Base-by-base conservation (phyloP, 2,329 filamentous ascomycete genomes). In the Bipolaris victoriae region DNA sequence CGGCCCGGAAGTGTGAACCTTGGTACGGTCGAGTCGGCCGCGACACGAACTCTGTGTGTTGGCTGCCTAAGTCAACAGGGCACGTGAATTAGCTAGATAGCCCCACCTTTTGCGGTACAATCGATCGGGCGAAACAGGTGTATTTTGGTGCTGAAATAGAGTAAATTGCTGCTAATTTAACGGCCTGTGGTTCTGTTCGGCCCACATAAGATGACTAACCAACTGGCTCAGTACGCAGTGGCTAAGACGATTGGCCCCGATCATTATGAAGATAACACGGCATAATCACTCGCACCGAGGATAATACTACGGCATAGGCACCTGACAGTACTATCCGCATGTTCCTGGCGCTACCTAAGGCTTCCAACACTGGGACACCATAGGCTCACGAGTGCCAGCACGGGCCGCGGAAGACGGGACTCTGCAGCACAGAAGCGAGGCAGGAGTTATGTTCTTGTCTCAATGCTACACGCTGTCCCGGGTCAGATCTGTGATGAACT, bases 1-100 rank as follows among this genome's bases (percentile, higher is more conserved):
- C 46, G 33, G 46, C 35, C 46, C 46, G 46, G 35, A 29, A 39
- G 46, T 22, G 18, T 26, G 46, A 49, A 49, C 46, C 35, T n/a
- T 49, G 46, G 46, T 18, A 49, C 33, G 15, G 46, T 49, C 46
- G 46, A 35, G 37, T 18, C 22, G 46, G 15, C 33, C 22, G 7
- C 46, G 35, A 39, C 46, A 39, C 29, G 35, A 39, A 49, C 46
- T 26, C 16, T 39, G 46, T 49, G 46, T 24, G n/a, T 49, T 49
- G 20, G 46, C 22, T 18, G 7, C 20, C 26, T n/a, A 26, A 33
- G 10, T 36, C n/a, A 49, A 18, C 35, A 39, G 3, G 1, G n/a
- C 35, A 26, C 22, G 22, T 49, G 22, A 39, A 5, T 22, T 35
- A 22, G 13, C 33, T 37, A n/a, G 26, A 37, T 18, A 7, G 22